Evolutionary conservation across 805 yeast genomes (phyloP).

Genomic region (Scheffersomyces ergatensis): DNA sequence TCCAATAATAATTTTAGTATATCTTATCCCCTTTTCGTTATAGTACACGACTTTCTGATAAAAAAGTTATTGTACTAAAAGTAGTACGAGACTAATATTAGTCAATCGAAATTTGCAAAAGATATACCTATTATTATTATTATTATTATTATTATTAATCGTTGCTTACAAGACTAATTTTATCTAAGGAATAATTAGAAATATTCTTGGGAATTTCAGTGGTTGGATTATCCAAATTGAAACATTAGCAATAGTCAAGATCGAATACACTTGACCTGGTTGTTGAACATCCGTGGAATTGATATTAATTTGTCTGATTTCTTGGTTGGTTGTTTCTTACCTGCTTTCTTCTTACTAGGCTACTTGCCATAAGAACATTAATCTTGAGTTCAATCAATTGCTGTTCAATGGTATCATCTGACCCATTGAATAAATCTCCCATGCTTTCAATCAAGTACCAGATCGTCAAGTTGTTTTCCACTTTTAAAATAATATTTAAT

Average conservation of each 20-base stretch:
- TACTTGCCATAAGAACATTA: conserved; percentile 38
- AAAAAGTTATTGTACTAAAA: too few species aligned
- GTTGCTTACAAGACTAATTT: conserved; percentile 9
- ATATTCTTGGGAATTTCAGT: conserved; percentile 37
- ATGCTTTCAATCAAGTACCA: conserved; percentile 62
- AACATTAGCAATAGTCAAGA: conserved; percentile 28
- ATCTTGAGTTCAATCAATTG: conserved; percentile 47
- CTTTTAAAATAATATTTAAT: conserved; percentile 34
- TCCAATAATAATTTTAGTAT: too few species aligned
- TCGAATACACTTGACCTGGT: conserved; percentile 29
- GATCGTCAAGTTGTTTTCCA: conserved; percentile 45
- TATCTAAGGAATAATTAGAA: conserved; percentile 58
- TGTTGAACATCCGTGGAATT: conserved; percentile 17
- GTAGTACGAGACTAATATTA: too few species aligned
- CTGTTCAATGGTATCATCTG: conserved; percentile 46
- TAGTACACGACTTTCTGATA: too few species aligned
- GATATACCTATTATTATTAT: too few species aligned
- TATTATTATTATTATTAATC: too few species aligned
- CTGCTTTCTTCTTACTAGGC: conserved; percentile 22
- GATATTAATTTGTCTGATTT: conserved; percentile 17
- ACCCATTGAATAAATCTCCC: conserved; percentile 69
- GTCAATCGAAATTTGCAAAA: too few species aligned
- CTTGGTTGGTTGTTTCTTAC: conserved; percentile 20
- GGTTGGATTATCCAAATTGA: conserved; percentile 27
- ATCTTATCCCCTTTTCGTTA: too few species aligned